A percentile compares a stretch with the other conserved stretches of the same genome.
These are phyloP conservation scores for Phytophthora lateralis DNA, from an alignment of 352 stramenopile genomes.

Conservation along the genomic window DNA sequence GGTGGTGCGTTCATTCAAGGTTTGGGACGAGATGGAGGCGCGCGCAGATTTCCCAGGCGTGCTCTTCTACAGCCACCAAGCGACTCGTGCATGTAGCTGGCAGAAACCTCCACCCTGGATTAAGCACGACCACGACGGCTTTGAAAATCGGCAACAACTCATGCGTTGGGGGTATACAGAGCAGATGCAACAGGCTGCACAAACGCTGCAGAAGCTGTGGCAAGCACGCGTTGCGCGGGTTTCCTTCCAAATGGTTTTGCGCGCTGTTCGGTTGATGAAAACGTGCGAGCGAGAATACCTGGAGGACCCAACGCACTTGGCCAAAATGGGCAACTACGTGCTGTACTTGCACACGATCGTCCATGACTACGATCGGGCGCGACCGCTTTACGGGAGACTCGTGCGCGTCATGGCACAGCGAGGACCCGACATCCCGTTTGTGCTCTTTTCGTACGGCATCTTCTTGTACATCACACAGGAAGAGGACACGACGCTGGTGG, in stretches of 20 bases:
- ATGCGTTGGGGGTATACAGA: conserved; percentile 71
- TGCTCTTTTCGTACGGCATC: conserved; percentile 79
- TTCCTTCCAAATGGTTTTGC: conserved; percentile 63
- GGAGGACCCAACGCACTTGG: conserved; percentile 72
- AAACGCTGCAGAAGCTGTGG: conserved; percentile 62
- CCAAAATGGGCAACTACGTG: conserved; percentile 85
- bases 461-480: conserved; percentile 79
- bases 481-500: conserved; percentile 63
- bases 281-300: conserved; percentile 76
- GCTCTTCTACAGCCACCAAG: conserved; percentile 75
- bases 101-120: conserved; percentile 65
- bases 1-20: conserved; percentile 52
- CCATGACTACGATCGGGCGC: conserved; percentile 81
- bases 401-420: conserved; percentile 80
- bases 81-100: conserved; percentile 74
- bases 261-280: conserved; percentile 71
- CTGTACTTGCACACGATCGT: conserved; percentile 77
- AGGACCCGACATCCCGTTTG: conserved; percentile 77
- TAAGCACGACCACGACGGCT: conserved; percentile 42
- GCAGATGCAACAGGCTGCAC: conserved; percentile 52
- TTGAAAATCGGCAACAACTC: conserved; percentile 60
- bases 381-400: conserved; percentile 68
- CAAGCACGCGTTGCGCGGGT: conserved; percentile 57
- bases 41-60: conserved; percentile 50
- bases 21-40: conserved; percentile 80